Base-by-base conservation (phyloP, 805 yeast genomes). In the Suhomyces faveliae region DNA sequence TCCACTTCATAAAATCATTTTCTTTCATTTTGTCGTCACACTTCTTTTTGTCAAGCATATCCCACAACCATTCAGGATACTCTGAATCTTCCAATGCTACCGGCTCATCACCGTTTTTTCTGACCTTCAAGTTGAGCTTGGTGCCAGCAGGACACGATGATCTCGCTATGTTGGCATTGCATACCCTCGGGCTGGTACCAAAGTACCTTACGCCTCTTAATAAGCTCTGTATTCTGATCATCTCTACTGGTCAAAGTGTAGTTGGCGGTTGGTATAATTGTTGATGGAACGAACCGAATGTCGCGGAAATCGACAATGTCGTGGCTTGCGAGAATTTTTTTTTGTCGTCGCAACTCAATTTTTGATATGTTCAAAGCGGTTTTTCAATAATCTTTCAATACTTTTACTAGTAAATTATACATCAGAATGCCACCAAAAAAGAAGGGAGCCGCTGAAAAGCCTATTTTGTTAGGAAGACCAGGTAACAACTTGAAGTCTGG, bases 61-160 rank as follows among this genome's bases (percentile, higher is more conserved):
- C 80, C 98, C 98, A 94, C 45, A 92, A 76, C 99, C 99, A 92
- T 40, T 78, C 87, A 4, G 99, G 99, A 62, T 92, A 92, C 59
- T 91, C 96, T 33, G 74, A 74, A 63, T 94, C 98, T 51, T 85
- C 89, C 46, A 86, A 67, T 1, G 98, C 98, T 4, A 89, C 83
- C 7, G 95, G 89, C 57, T 90, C 97, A 50, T 84, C 81, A n/a
- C 92, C 95, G 30, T 77, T 75, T 61, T 89, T 90, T 61, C 80
- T 80, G 39, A 92, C 77, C 57, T 87, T 86, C 59, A 90, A 69
- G 53, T 85, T 84, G 51, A 87, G 71, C 8, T 78, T 74, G 0
- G 94, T 85, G 51, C 98, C 90, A 44, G 87, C 84, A 55, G 76
- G 67, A 63, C 91, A 79, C 46, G 82, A 76, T 8, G 84, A 81